Percentiles rank a stretch among this genome's conserved stretches.
Evolutionary conservation across 2,329 filamentous ascomycete genomes (phyloP).

Genomic region (Lachnellula cervina): DNA sequence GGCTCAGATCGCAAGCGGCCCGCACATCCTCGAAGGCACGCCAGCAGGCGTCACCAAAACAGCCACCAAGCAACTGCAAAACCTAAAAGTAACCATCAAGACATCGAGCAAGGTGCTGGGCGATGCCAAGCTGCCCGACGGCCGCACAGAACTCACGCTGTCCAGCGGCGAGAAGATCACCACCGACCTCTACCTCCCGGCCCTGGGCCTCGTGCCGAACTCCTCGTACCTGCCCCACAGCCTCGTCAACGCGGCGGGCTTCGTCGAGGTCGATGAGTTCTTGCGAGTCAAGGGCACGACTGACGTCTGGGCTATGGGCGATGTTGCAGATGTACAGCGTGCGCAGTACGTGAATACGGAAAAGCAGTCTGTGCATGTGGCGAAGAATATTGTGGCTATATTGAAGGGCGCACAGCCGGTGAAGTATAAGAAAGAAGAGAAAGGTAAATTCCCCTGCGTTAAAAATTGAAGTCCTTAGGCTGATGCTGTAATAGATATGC

Average conservation of each 20-base stretch:
- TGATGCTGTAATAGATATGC: conserved; percentile 7
- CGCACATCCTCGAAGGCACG: conserved; percentile 25
- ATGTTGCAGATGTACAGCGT: conserved; percentile 18
- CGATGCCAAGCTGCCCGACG: conserved; percentile 35
- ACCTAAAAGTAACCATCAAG: conserved; percentile 46
- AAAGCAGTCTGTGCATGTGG: conserved; percentile 21
- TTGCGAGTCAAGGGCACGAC: conserved; percentile 42
- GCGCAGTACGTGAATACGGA: conserved; percentile 19
- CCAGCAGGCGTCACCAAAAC: conserved; percentile 21
- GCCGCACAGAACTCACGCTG: conserved; percentile 47
- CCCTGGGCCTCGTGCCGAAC: conserved; percentile 52
- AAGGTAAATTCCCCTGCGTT: conserved; percentile 9
- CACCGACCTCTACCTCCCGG: conserved; percentile 53
- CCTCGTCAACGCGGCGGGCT: conserved; percentile 42
- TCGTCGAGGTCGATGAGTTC: conserved; percentile 46
- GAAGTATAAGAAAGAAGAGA: conserved; percentile 18
- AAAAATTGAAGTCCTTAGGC: not conserved
- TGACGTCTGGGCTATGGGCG: conserved; percentile 28
- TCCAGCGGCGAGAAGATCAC: conserved; percentile 42
- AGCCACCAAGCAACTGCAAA: conserved; percentile 41
- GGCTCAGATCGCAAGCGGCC: conserved; percentile 29
- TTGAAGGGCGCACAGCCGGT: conserved; percentile 14
- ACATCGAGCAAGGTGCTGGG: conserved; percentile 39
- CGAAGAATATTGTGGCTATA: conserved; percentile 22
- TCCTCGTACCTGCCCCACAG: conserved; percentile 46